Evolutionary conservation across 1,284 basidiomycete species (phyloP).

Genomic region (Boletus semigastroideus): DNA sequence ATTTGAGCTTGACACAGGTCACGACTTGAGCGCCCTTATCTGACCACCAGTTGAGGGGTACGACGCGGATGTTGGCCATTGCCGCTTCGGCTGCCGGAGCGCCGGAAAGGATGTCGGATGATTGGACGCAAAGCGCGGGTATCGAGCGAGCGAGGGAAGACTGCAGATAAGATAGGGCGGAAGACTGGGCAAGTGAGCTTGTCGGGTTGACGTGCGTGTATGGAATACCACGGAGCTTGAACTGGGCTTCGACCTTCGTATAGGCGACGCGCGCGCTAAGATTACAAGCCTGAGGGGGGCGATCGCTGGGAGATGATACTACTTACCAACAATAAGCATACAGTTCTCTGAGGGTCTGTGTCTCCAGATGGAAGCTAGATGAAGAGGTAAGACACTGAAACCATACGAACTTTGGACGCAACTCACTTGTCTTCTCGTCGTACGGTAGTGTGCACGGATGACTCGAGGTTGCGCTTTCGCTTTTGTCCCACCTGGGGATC

Average conservation of each 20-base stretch:
- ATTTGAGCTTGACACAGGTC: conserved; percentile 84
- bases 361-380: conserved; percentile 64
- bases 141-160: conserved; percentile 72
- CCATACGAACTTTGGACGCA: not conserved
- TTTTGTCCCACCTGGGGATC: conserved; percentile 35
- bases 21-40: conserved; percentile 74
- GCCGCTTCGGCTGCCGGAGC: conserved; percentile 85
- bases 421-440: conserved; percentile 31
- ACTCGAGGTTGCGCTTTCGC: conserved; percentile 34
- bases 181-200: conserved; percentile 38
- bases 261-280: conserved; percentile 86
- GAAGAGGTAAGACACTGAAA: not conserved
- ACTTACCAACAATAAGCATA: conserved; percentile 79
- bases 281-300: not conserved
- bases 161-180: conserved; percentile 55
- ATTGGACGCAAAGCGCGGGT: conserved; percentile 80
- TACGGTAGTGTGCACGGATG: conserved; percentile 4
- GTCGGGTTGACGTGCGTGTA: conserved; percentile 75
- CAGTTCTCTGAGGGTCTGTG: conserved; percentile 66
- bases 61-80: conserved; percentile 86
- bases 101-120: conserved; percentile 75
- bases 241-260: conserved; percentile 83
- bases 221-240: conserved; percentile 79
- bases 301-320: not conserved
- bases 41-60: conserved; percentile 90